phyloP scores from a whole-genome alignment of 306 rosid genomes.

The Pterocarpus macrocarpus region DNA sequence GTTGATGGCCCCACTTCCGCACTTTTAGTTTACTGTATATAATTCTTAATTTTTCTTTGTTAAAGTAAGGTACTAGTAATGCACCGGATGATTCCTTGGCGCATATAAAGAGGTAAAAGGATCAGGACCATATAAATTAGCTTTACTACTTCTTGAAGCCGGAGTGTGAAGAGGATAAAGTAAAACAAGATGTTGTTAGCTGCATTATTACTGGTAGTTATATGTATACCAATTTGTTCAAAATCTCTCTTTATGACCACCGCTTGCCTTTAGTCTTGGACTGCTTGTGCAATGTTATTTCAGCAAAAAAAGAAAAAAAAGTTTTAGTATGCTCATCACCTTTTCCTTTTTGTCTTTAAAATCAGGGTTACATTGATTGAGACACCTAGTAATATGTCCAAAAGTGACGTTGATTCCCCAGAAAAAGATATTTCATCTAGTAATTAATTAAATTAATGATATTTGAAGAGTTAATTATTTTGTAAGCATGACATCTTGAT shows the following conservation, averaged over 20 bases:
- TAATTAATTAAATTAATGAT: conserved; percentile 18
- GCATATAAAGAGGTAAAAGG: conserved; percentile 45
- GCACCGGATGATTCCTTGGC: conserved; percentile 49
- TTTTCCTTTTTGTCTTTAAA: conserved; percentile 60
- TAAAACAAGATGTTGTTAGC: conserved; percentile 36
- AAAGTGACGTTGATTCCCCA: conserved; percentile 53
- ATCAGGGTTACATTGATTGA: conserved; percentile 57
- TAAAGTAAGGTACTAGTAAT: conserved; percentile 15
- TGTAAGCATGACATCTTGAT: conserved; percentile 60
- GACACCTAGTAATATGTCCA: conserved; percentile 59
- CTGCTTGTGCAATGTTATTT: conserved; percentile 43
- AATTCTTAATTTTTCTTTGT: neutral
- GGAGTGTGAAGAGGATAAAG: conserved; percentile 53
- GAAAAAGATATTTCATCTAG: conserved; percentile 49
- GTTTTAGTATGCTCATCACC: conserved; percentile 38
- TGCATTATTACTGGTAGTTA: conserved; percentile 42
- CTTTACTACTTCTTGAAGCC: conserved; percentile 49
- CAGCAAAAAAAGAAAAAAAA: neutral
- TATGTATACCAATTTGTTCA: conserved; percentile 46
- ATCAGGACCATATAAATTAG: conserved; percentile 45
- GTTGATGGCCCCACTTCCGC: conserved; percentile 59
- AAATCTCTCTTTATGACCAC: conserved; percentile 60
- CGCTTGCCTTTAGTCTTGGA: conserved; percentile 49
- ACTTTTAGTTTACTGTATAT: conserved; percentile 35
- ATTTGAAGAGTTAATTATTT: conserved; percentile 14